Base-by-base conservation (phyloP, 2,329 filamentous ascomycete species). In the Fusarium gaditjirri region DNA sequence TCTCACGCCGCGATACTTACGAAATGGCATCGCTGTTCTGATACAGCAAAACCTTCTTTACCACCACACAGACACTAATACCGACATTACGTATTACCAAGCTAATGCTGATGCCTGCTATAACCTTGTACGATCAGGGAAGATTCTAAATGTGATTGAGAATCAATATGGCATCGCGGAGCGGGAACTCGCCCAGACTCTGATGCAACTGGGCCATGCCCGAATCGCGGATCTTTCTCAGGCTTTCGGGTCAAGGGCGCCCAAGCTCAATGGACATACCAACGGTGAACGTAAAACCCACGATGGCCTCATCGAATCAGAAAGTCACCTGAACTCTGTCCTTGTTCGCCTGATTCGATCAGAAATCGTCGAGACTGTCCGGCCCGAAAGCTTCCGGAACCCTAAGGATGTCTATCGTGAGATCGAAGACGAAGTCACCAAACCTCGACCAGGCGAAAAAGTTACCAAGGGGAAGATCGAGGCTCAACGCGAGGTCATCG, bases 41-140 rank as follows among this genome's bases (percentile, higher is more conserved):
- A 89, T 97, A 44, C 95, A 98, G 80, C 93, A 97, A 79, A 94
- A 95, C 78, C 89, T 98, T 53, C 86, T 97, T 70, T 94, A 91
- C 80, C 92, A 95, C 81, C 88, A 90, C 72, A 89, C 90, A 73
- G 87, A 91, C 66, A 79, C 86, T 61, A 88, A 91, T 61, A 87
- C 89, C 46, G 87, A 87, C 49, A 80, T 86, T 54, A 92, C 93
- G 29, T 90, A 90, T 79, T 99, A 98, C 83, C 93, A 97, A 80
- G 93, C 94, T 65, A 94, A 98, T 77, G 86, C 91, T 78, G 86
- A 90, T 73, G 90, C 91, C 68, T 93, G 94, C 71, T 98, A 98
- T 82, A 91, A 91, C 74, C 86, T 98, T 46, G 86, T 95, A 41
- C 92, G 96, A 64, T 89, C 90, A 8, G 94, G 94, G 46, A 96